phyloP scores from a whole-genome alignment of 805 yeast species.

The Barnettozyma sp. region DNA sequence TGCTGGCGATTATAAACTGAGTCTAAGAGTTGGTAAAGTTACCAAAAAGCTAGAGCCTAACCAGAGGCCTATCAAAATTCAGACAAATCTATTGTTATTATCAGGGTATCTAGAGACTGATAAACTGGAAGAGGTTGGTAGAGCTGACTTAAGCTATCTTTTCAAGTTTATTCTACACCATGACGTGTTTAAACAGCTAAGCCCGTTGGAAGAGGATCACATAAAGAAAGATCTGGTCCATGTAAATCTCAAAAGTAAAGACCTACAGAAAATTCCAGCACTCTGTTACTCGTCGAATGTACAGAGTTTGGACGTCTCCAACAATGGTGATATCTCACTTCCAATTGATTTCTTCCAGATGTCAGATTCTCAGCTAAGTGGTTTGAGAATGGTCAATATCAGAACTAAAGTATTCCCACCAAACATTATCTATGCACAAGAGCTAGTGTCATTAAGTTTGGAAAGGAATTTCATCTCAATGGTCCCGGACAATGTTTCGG shows the following conservation, averaged over 20 bases:
- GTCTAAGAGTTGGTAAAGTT: conserved; percentile 68
- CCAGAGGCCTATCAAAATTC: conserved; percentile 74
- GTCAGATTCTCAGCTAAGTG: conserved; percentile 60
- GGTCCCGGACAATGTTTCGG: conserved; percentile 50
- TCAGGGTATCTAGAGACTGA: conserved; percentile 81
- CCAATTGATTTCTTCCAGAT: conserved; percentile 82
- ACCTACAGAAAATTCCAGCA: conserved; percentile 79
- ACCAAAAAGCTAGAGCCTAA: conserved; percentile 64
- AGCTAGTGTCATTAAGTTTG: conserved; percentile 60
- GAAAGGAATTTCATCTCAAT: conserved; percentile 70
- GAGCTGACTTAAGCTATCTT: conserved; percentile 76
- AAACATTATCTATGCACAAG: conserved; percentile 62
- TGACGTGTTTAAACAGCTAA: conserved; percentile 50
- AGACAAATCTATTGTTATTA: conserved; percentile 59
- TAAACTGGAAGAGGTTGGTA: conserved; percentile 66
- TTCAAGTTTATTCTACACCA: conserved; percentile 73
- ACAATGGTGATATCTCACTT: conserved; percentile 77
- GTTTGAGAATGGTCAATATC: conserved; percentile 62
- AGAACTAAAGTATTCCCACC: conserved; percentile 70
- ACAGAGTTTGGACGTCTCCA: conserved; percentile 72
- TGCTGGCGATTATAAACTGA: conserved; percentile 66
- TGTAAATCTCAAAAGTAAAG: conserved; percentile 66
- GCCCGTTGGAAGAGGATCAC: conserved; percentile 64
- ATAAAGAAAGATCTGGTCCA: conserved; percentile 60
- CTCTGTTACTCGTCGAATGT: conserved; percentile 77